A percentile compares a stretch with the other conserved stretches of the same genome.
These are phyloP conservation scores for Acer negundo DNA, from an alignment of 345 rosid genomes.

Conservation along the genomic window DNA sequence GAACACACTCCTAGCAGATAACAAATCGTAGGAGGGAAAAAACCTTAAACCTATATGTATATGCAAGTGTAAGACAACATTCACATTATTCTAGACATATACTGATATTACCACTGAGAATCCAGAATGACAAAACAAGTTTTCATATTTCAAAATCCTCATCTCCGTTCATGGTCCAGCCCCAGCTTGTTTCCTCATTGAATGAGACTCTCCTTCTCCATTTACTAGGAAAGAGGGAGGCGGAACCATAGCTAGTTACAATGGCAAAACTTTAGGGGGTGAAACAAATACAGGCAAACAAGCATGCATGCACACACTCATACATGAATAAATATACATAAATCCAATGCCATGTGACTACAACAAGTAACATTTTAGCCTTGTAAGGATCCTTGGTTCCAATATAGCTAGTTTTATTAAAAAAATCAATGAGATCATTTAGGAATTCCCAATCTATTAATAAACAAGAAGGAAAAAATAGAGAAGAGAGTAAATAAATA, in stretches of 20 bases:
- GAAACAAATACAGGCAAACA: background rate
- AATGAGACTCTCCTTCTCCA: too few species aligned
- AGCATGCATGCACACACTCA: background rate
- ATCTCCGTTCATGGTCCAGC: background rate
- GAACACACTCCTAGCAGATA: background rate
- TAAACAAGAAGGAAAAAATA: background rate
- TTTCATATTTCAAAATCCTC: background rate
- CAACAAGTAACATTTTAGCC: background rate
- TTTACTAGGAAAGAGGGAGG: background rate
- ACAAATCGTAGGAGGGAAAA: background rate
- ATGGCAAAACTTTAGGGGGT: background rate
- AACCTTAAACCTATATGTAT: background rate
- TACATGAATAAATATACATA: background rate
- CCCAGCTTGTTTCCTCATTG: background rate
- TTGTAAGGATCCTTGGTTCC: background rate
- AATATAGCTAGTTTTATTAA: background rate
- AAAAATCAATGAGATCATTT: constrained; percentile 12
- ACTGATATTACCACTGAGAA: background rate
- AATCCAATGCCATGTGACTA: background rate
- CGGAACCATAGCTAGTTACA: background rate
- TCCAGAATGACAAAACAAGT: background rate
- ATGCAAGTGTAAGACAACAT: background rate
- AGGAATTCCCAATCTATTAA: background rate
- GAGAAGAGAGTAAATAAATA: constrained; percentile 7
- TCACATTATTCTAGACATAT: constrained; percentile 9